Base-by-base conservation (phyloP, 805 yeast species). In the Saccharomycopsis malanga region DNA sequence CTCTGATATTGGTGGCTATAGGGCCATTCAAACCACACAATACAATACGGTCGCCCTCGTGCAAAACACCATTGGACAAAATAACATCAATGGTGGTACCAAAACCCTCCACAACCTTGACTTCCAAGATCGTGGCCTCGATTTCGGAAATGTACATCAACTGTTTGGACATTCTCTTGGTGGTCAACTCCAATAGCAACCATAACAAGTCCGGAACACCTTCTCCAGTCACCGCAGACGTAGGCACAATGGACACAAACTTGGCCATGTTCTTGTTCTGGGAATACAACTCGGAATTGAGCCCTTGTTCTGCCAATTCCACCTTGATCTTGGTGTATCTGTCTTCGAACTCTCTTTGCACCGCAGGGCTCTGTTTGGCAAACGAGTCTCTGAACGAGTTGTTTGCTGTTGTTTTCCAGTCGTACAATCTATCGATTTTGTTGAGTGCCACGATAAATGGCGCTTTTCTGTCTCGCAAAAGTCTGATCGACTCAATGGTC, bases 161-260 rank as follows among this genome's bases (percentile, higher is more conserved):
- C 73, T 91, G 97, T 67, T 89, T 89, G 55, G 96, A 86, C 99
- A 93, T 93, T 73, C 98, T 84, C 81, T 87, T 85, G 71, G 93
- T 98, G 14, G 98, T 93, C 60, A 93, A 77, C 68, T 93, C 98
- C 59, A 93, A 76, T 62, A 93, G 73, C 66, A 93, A 76, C 91
- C 96, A 88, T 62, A 93, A 78, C 71, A 93, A 76, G 79, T 93
- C 99, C 43, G 99, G 98, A 58, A 93, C 94, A 85, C 99, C 99
- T 71, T 93, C 99, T 66, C 99, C 99, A 12, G 97, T 89, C 39
- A 89, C 94, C 47, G 99, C 99, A 53, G 98, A 91, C 17, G 99
- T 93, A 58, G 99, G 98, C 39, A 93, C 96, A 59, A 93, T 84
- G 32, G 97, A 88, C 47, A 93, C 98, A 61, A 82, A 87, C 65